These are phyloP conservation scores for Talaromyces sp. DNA, from an alignment of 2,329 filamentous ascomycete genomes.

Conservation along the genomic window DNA sequence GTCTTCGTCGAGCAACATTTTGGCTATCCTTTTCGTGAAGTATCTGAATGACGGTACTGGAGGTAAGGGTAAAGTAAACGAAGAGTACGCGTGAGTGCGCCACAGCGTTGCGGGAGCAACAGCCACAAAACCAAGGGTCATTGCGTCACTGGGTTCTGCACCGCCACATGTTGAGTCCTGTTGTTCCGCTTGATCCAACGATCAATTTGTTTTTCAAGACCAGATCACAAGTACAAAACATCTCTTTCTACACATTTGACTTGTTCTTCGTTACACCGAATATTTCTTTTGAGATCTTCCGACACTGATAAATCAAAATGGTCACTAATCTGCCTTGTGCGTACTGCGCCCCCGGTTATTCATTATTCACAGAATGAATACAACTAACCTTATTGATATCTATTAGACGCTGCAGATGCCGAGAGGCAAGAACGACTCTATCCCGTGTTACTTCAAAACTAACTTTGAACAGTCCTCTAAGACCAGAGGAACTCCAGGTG, in stretches of 20 bases:
- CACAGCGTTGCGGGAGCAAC: conserved; percentile 39
- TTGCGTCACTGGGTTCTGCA: conserved; percentile 23
- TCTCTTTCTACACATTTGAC: not conserved
- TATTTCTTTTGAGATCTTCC: not conserved
- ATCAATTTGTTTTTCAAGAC: not conserved
- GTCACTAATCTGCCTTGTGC: conserved; percentile 51
- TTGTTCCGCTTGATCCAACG: conserved; percentile 1
- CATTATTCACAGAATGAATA: not conserved
- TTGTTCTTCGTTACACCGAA: not conserved
- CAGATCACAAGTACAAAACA: conserved; percentile 25
- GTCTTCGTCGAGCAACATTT: conserved; percentile 91
- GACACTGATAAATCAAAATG: conserved; percentile 28
- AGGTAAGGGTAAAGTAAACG: not conserved
- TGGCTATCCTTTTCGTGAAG: conserved; percentile 35
- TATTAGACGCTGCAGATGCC: conserved; percentile 87
- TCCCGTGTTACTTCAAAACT: not conserved
- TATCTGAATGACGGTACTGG: not conserved
- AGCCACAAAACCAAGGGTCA: conserved; percentile 26
- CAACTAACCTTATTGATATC: not conserved
- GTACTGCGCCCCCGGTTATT: conserved; percentile 21
- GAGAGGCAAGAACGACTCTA: conserved; percentile 66
- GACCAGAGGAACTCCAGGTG: conserved; percentile 87
- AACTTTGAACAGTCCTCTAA: conserved; percentile 65
- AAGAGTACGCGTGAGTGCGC: conserved; percentile 1
- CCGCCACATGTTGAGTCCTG: conserved; percentile 33